Evolutionary conservation across 2,329 filamentous ascomycete species (phyloP).

Genomic region (Phaeosphaeria sp.): DNA sequence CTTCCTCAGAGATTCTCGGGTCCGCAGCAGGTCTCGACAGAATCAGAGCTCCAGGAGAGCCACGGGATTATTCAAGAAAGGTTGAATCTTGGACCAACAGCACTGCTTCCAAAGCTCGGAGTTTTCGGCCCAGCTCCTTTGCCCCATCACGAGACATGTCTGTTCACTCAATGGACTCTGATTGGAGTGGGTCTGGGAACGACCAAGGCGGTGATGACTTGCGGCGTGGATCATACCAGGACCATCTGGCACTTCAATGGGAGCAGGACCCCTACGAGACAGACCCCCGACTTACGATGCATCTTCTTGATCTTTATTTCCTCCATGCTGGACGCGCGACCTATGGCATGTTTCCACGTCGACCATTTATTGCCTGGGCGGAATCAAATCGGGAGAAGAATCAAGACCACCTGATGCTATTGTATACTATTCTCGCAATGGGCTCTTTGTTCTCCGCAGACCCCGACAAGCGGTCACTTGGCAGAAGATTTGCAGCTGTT

Average conservation of each 20-base stretch:
- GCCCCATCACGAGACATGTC: slow-evolving; percentile 39
- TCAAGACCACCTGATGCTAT: slow-evolving; percentile 63
- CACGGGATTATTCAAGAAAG: slow-evolving; percentile 34
- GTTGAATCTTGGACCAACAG: slow-evolving; percentile 37
- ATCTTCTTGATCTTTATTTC: slow-evolving; percentile 65
- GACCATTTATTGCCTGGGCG: slow-evolving; percentile 63
- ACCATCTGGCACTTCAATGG: slow-evolving; percentile 50
- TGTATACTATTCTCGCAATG: slow-evolving; percentile 66
- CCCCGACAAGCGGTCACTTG: slow-evolving; percentile 52
- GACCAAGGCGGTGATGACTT: slow-evolving; percentile 34
- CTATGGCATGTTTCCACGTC: slow-evolving; percentile 63
- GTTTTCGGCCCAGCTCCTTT: slow-evolving; percentile 31
- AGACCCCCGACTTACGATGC: slow-evolving; percentile 57
- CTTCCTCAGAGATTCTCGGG: slow-evolving; percentile 38
- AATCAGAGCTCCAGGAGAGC: slow-evolving; percentile 36
- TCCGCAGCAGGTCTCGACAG: slow-evolving; percentile 37
- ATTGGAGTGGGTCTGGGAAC: slow-evolving; percentile 41
- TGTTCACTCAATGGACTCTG: slow-evolving; percentile 42
- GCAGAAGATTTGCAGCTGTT: slow-evolving; percentile 60
- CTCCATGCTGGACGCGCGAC: slow-evolving; percentile 61
- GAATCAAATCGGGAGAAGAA: slow-evolving; percentile 56
- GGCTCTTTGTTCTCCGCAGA: slow-evolving; percentile 62
- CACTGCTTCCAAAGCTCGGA: slow-evolving; percentile 33
- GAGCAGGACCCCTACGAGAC: slow-evolving; percentile 61
- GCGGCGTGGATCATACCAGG: slow-evolving; percentile 40